phyloP scores from a whole-genome alignment of 352 stramenopile species.

The Discostella stelligera region DNA sequence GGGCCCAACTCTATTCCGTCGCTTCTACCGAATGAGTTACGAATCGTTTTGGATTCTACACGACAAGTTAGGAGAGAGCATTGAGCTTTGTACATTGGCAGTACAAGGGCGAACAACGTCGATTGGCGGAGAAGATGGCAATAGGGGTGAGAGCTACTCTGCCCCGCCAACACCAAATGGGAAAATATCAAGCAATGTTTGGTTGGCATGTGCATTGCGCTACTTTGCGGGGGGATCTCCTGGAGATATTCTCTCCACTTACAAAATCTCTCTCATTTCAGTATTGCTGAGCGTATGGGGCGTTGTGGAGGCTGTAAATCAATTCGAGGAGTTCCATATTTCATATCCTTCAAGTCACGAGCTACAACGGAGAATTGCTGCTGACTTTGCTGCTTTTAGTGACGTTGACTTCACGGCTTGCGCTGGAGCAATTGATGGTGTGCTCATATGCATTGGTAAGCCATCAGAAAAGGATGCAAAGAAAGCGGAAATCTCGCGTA shows the following conservation, averaged over 20 bases:
- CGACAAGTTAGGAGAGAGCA: not conserved
- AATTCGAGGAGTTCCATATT: constrained; percentile 23
- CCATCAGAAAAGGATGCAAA: constrained; percentile 30
- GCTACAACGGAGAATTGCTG: constrained; percentile 35
- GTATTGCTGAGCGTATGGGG: constrained; percentile 27
- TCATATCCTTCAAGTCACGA: constrained; percentile 27
- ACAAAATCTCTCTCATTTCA: constrained; percentile 23
- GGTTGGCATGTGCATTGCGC: constrained; percentile 25
- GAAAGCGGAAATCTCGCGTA: not conserved
- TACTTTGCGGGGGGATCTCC: constrained; percentile 38
- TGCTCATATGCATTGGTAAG: constrained; percentile 48
- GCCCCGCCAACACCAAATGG: constrained; percentile 27
- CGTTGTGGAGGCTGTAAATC: constrained; percentile 45
- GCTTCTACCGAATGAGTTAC: constrained; percentile 10
- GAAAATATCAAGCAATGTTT: constrained; percentile 11
- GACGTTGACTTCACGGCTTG: constrained; percentile 20
- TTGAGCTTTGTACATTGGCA: too few species aligned
- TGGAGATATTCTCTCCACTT: constrained; percentile 27
- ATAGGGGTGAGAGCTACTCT: too few species aligned
- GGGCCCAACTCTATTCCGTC: not conserved
- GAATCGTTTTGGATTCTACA: constrained; percentile 11
- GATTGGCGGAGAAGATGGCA: too few species aligned
- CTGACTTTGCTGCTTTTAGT: constrained; percentile 26
- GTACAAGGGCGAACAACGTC: too few species aligned
- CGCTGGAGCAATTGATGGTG: constrained; percentile 48